Conservation (phyloP, 1,284 basidiomycete genomes). For the Hymenochaete sp. region DNA sequence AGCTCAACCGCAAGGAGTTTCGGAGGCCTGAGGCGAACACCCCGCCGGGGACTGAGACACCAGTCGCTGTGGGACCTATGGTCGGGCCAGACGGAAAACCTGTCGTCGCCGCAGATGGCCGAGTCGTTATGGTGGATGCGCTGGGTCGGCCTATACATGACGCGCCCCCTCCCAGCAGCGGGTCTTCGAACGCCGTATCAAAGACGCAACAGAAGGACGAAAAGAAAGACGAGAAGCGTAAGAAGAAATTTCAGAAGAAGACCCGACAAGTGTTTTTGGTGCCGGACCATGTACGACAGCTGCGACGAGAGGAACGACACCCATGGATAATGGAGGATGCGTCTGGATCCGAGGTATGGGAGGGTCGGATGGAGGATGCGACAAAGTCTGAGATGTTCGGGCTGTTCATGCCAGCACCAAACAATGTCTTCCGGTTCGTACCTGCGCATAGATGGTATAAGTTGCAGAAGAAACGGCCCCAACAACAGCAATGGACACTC, state of each 20-base stretch:
- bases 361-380: conserved; percentile 71
- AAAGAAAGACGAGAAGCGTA: conserved; percentile 41
- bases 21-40: conserved; percentile 37
- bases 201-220: conserved; percentile 31
- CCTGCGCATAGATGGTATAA: conserved; percentile 85
- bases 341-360: conserved; percentile 59
- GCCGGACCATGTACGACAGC: conserved; percentile 54
- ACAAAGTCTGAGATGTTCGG: conserved; percentile 41
- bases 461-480: conserved; percentile 62
- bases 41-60: conserved; percentile 16
- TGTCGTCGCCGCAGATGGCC: conserved; percentile 65
- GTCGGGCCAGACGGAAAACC: conserved; percentile 69
- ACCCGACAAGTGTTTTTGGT: conserved; percentile 75
- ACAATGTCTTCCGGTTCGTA: conserved; percentile 76
- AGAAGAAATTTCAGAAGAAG: conserved; percentile 79
- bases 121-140: conserved; percentile 70
- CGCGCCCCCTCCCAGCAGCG: conserved; percentile 22
- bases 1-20: conserved; percentile 77
- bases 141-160: conserved; percentile 63
- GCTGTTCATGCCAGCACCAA: conserved; percentile 59
- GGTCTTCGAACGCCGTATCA: background rate
- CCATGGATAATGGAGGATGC: conserved; percentile 87
- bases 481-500: conserved; percentile 59
- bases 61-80: conserved; percentile 52
- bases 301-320: conserved; percentile 75